These are phyloP conservation scores for Plantago elongata DNA, from an alignment of 257 asterid genomes.

Conservation along the genomic window DNA sequence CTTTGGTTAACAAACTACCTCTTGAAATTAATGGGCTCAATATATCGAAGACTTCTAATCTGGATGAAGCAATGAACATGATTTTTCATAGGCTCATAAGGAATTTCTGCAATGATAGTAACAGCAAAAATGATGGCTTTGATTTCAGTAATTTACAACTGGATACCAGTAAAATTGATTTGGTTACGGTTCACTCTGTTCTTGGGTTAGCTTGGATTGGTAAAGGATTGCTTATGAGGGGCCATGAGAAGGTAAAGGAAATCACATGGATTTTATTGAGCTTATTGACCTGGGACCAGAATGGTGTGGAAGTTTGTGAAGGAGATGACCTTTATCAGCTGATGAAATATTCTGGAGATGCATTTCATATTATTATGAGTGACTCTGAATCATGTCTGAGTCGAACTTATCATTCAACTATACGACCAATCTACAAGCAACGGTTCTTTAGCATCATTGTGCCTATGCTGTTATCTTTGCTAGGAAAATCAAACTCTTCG, in stretches of 20 bases:
- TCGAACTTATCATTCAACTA: conserved; percentile 59
- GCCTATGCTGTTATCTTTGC: conserved; percentile 59
- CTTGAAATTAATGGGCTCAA: conserved; percentile 32
- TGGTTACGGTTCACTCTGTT: conserved; percentile 35
- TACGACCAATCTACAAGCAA: conserved; percentile 93
- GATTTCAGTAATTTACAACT: conserved; percentile 37
- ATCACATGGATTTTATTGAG: conserved; percentile 59
- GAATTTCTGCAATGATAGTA: conserved; percentile 26
- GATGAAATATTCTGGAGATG: conserved; percentile 77
- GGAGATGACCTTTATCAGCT: conserved; percentile 42
- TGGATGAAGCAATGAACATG: conserved; percentile 58
- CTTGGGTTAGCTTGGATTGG: conserved; percentile 93
- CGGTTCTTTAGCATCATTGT: conserved; percentile 69
- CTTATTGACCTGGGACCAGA: conserved; percentile 40
- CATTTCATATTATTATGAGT: conserved; percentile 77
- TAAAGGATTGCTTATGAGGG: conserved; percentile 93
- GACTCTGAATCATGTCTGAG: conserved; percentile 80
- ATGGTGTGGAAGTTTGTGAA: conserved; percentile 32
- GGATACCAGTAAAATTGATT: conserved; percentile 25
- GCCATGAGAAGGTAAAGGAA: conserved; percentile 81
- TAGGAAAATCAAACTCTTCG: conserved; percentile 47
- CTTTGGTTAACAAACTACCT: conserved; percentile 88
- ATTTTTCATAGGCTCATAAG: conserved; percentile 38
- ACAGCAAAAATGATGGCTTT: conserved; percentile 33
- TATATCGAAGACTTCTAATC: conserved; percentile 30